A percentile compares a stretch with the other conserved stretches of the same genome.
phyloP scores from a whole-genome alignment of 2,329 filamentous ascomycete species.

The Ophiocordyceps sinensis region DNA sequence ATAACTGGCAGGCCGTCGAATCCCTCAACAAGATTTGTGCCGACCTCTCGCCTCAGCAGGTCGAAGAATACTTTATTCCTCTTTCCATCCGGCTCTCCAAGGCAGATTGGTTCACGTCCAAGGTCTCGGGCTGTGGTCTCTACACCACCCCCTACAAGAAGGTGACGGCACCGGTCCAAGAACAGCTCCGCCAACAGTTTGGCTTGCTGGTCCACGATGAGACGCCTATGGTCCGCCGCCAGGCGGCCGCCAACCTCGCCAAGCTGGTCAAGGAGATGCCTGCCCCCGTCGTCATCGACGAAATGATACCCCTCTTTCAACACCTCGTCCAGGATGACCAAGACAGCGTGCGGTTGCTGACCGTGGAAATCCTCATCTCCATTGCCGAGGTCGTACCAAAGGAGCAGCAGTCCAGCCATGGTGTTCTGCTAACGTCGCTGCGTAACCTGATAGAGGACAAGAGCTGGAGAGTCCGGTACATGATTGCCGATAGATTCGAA shows the following conservation, averaged over 20 bases:
- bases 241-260: slow-evolving; percentile 88
- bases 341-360: slow-evolving; percentile 90
- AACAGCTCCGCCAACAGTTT: slow-evolving; percentile 84
- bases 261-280: slow-evolving; percentile 98
- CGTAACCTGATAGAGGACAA: slow-evolving; percentile 96
- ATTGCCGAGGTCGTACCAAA: slow-evolving; percentile 96
- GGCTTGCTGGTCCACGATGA: slow-evolving; percentile 91
- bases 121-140: slow-evolving; percentile 92
- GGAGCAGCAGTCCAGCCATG: slow-evolving; percentile 93
- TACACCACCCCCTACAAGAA: slow-evolving; percentile 91
- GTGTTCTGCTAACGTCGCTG: slow-evolving; percentile 77
- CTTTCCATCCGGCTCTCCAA: slow-evolving; percentile 92
- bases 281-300: slow-evolving; percentile 78
- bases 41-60: slow-evolving; percentile 77
- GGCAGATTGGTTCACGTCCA: slow-evolving; percentile 99
- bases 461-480: slow-evolving; percentile 98
- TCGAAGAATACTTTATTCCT: slow-evolving; percentile 95
- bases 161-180: slow-evolving; percentile 75
- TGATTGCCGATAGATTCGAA: slow-evolving; percentile 97
- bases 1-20: slow-evolving; percentile 64
- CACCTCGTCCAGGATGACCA: slow-evolving; percentile 94
- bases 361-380: slow-evolving; percentile 89
- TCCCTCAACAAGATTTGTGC: slow-evolving; percentile 98
- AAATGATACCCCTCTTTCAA: slow-evolving; percentile 98
- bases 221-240: slow-evolving; percentile 96